Conservation (phyloP, 106 monocot genomes). For the Triglochin maritima region DNA sequence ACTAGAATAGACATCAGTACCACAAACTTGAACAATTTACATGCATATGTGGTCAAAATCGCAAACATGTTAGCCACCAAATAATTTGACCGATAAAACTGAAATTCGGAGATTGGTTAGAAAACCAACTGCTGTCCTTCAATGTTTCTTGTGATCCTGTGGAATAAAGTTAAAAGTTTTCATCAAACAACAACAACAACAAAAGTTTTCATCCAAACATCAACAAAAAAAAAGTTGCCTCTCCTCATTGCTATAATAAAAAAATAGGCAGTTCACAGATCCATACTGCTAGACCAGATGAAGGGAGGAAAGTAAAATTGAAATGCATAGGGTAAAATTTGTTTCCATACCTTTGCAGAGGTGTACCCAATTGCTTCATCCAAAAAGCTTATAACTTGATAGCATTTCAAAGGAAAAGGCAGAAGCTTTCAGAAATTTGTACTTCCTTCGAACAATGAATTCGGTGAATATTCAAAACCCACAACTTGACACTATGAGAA, state of each 20-base stretch:
- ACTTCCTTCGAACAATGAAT: not conserved
- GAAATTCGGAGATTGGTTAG: too few relatives aligned
- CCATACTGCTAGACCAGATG: not conserved
- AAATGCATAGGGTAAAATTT: not conserved
- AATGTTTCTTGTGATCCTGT: too few relatives aligned
- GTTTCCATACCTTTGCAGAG: not conserved
- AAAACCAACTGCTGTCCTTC: too few relatives aligned
- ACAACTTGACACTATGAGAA: too few relatives aligned
- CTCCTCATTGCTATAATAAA: too few relatives aligned
- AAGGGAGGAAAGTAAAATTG: not conserved
- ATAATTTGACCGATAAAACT: not conserved
- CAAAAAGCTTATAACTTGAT: too few relatives aligned
- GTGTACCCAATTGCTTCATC: not conserved
- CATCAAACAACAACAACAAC: too few relatives aligned
- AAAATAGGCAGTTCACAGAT: not conserved
- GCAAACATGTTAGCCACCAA: conserved; percentile 10
- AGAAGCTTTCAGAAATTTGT: not conserved
- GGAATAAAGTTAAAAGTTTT: too few relatives aligned
- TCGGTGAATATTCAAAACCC: too few relatives aligned
- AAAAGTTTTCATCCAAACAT: too few relatives aligned
- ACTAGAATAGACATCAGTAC: conserved; percentile 24
- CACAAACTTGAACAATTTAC: conserved; percentile 8
- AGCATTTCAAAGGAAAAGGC: too few relatives aligned
- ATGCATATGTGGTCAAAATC: conserved; percentile 1
- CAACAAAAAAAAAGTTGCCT: too few relatives aligned